Conservation (phyloP, 192 early-diverging fungal genomes). For the Linderina pennispora region DNA sequence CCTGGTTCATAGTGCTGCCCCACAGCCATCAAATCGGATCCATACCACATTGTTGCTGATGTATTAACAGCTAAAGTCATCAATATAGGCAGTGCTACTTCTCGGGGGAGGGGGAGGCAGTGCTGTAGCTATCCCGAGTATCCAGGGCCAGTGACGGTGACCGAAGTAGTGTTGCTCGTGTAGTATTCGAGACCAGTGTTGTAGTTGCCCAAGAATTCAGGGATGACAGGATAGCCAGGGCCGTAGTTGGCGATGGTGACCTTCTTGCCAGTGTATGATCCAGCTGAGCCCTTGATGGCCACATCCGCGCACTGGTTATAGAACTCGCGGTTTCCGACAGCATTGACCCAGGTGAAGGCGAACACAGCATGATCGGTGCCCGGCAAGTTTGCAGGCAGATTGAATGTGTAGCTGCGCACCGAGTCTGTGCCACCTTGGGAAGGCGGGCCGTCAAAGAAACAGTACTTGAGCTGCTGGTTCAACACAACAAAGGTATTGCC, state of each 20-base stretch:
- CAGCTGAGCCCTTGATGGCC: slow-evolving; percentile 11
- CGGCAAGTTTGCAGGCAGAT: slow-evolving; percentile 18
- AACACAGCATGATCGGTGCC: slow-evolving; percentile 26
- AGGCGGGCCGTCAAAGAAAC: slow-evolving; percentile 9
- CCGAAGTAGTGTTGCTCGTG: slow-evolving; percentile 1
- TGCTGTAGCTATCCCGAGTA: neutral
- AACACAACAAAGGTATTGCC: slow-evolving; percentile 35
- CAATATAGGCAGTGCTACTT: too few species aligned
- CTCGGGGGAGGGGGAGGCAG: neutral
- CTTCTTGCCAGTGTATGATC: slow-evolving; percentile 26
- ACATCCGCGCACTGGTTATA: slow-evolving; percentile 62
- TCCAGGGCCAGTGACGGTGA: slow-evolving; percentile 2
- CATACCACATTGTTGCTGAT: too few species aligned
- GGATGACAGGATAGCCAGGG: slow-evolving; percentile 34
- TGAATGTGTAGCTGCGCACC: slow-evolving; percentile 13
- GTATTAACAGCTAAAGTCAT: too few species aligned
- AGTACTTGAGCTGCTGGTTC: slow-evolving; percentile 20
- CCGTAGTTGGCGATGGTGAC: slow-evolving; percentile 52
- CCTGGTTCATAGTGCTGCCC: too few species aligned
- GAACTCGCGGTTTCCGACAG: slow-evolving; percentile 58
- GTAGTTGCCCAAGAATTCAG: slow-evolving; percentile 36
- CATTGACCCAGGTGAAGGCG: slow-evolving; percentile 65
- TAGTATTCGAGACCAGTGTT: slow-evolving; percentile 15
- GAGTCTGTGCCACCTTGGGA: slow-evolving; percentile 3
- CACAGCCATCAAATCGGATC: too few species aligned